Evolutionary conservation across 2,329 filamentous ascomycete species (phyloP), one percentile per base, ranked within the genome.

Genomic region (Fusarium sambucinum): DNA sequence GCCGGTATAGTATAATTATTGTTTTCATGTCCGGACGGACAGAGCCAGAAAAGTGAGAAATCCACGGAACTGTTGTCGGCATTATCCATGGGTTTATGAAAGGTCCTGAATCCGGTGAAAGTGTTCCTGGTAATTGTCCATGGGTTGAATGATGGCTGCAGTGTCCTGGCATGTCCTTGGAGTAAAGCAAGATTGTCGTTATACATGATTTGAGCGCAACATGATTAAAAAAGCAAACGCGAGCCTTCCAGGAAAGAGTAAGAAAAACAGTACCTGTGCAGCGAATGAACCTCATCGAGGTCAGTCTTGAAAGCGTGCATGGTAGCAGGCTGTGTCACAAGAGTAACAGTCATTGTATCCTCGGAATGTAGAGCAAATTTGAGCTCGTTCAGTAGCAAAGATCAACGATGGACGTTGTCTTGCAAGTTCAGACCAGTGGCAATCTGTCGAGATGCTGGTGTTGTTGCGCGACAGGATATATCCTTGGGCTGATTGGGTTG

Each of bases 231-330:
- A 75, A 78, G 56, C 73, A 78, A 74, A 81, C 72, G 76, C 76
- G 78, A 75, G 75, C 68, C 73, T 79, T 78, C 80, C 82, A 79
- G 79, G 80, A 76, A 77, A 78, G 77, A 77, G 74, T 71, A 77
- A 81, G 82, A 78, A 78, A 81, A 83, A 83, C 84, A 86, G 81
- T 89, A 89, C 86, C 86, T 89, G 82, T 85, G 82, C 77, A 87
- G 83, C 75, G 84, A 85, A 77, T 86, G 83, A 79, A 86, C 84
- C 80, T 88, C 85, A 78, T 87, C 85, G 80, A 87, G 83, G 76
- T 87, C 85, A 79, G 74, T 81, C 74, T 81, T 85, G 81, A 81
- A 86, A 79, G 82, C 81, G 77, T 85, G 80, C 85, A 87, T 87
- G 74, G 81, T 76, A 72, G 76, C 81, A 80, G 78, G 79, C 76